Conservation (phyloP, 1,284 basidiomycete genomes). For the Ganoderma meredithae region DNA sequence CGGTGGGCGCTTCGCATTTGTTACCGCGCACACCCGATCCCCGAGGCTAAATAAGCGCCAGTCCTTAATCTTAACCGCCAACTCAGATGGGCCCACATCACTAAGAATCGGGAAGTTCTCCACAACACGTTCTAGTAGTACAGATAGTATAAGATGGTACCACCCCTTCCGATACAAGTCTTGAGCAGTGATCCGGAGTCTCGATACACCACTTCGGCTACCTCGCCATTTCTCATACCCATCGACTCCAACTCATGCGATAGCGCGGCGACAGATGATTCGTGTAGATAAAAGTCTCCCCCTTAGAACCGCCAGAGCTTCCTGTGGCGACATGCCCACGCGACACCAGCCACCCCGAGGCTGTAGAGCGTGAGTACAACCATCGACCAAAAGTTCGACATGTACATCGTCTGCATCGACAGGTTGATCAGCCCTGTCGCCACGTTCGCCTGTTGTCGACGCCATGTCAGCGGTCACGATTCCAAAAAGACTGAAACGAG, state of each 20-base stretch:
- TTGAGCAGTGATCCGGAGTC: too few relatives aligned
- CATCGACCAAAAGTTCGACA: constrained; percentile 64
- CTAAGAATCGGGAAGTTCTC: too few relatives aligned
- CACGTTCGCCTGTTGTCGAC: constrained; percentile 76
- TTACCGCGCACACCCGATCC: too few relatives aligned
- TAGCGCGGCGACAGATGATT: not conserved
- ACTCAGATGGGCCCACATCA: too few relatives aligned
- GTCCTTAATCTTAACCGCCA: too few relatives aligned
- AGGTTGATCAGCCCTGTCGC: constrained; percentile 89
- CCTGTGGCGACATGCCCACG: constrained; percentile 57
- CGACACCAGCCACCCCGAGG: constrained; percentile 61
- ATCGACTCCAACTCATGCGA: not conserved
- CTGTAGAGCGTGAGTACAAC: constrained; percentile 73
- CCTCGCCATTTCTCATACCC: not conserved
- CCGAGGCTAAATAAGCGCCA: too few relatives aligned
- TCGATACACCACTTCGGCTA: too few relatives aligned
- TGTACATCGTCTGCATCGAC: constrained; percentile 85
- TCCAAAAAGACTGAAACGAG: too few relatives aligned
- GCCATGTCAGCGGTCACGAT: not conserved
- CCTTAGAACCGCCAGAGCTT: constrained; percentile 43
- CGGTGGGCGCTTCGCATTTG: too few relatives aligned
- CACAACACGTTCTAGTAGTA: too few relatives aligned
- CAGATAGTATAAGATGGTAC: too few relatives aligned
- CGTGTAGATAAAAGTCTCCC: not conserved
- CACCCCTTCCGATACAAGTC: too few relatives aligned